Conservation (phyloP, 2,329 filamentous ascomycete genomes). For the Penicillium sp. region DNA sequence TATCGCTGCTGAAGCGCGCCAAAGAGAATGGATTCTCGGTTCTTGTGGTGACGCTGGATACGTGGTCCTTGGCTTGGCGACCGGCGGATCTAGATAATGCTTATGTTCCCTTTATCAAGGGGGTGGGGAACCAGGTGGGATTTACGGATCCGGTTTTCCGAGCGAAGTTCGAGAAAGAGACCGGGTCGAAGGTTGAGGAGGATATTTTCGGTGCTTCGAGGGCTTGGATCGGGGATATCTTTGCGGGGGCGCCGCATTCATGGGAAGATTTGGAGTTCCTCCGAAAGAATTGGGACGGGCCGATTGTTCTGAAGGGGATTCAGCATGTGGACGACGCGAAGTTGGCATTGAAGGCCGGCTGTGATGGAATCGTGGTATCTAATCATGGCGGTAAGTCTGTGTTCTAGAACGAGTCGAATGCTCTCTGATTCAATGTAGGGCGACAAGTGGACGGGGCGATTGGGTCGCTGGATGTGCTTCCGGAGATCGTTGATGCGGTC, state of each 20-base stretch:
- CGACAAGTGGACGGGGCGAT: slow-evolving; percentile 55
- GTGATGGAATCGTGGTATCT: slow-evolving; percentile 53
- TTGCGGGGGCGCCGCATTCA: slow-evolving; percentile 54
- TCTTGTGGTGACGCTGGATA: slow-evolving; percentile 73
- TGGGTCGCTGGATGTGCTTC: slow-evolving; percentile 55
- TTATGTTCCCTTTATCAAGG: slow-evolving; percentile 56
- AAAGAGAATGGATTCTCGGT: slow-evolving; percentile 63
- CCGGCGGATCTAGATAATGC: slow-evolving; percentile 66
- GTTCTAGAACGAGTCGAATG: background rate
- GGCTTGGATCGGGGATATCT: slow-evolving; percentile 56
- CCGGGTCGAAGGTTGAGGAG: slow-evolving; percentile 50
- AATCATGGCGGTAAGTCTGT: slow-evolving; percentile 52
- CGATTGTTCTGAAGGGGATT: slow-evolving; percentile 64
- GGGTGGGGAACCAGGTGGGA: slow-evolving; percentile 61
- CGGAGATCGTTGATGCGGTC: slow-evolving; percentile 63
- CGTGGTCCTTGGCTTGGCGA: slow-evolving; percentile 66
- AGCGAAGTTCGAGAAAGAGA: slow-evolving; percentile 54
- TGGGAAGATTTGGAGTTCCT: slow-evolving; percentile 66
- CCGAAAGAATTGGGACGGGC: slow-evolving; percentile 62
- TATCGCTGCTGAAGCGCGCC: slow-evolving; percentile 63
- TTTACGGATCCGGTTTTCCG: slow-evolving; percentile 69
- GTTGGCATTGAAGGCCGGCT: slow-evolving; percentile 46
- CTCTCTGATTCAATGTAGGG: slow-evolving; percentile 22
- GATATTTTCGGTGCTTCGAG: slow-evolving; percentile 52
- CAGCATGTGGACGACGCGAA: slow-evolving; percentile 53